These are phyloP conservation scores for Ganoderma lingzhi DNA, from an alignment of 1,284 basidiomycete species.

Conservation along the genomic window DNA sequence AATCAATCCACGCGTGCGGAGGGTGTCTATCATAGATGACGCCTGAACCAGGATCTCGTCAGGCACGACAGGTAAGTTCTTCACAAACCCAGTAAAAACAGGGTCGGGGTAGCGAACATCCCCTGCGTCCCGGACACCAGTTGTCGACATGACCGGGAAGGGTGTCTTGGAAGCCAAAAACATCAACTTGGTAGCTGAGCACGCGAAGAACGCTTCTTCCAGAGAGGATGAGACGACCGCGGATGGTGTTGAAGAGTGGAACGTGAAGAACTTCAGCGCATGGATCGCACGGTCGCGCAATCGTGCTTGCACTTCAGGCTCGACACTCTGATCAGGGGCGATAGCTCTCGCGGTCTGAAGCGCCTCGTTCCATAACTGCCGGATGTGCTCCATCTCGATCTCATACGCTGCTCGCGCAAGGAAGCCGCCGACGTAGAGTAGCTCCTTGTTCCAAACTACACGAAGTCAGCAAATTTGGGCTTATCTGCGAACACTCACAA, in stretches of 20 bases:
- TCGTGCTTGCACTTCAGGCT: slow-evolving; percentile 53
- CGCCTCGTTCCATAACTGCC: slow-evolving; percentile 62
- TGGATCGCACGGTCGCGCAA: slow-evolving; percentile 80
- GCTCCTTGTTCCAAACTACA: slow-evolving; percentile 88
- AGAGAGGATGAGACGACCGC: slow-evolving; percentile 83
- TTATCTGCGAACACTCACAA: not conserved
- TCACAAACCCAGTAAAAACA: slow-evolving; percentile 81
- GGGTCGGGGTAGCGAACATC: slow-evolving; percentile 85
- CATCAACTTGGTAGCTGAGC: slow-evolving; percentile 43
- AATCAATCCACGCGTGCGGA: slow-evolving; percentile 79
- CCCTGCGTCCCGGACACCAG: slow-evolving; percentile 76
- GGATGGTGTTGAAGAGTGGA: slow-evolving; percentile 88
- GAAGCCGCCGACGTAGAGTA: slow-evolving; percentile 86
- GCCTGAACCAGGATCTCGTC: slow-evolving; percentile 73
- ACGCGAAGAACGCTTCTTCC: slow-evolving; percentile 86
- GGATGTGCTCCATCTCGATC: slow-evolving; percentile 75
- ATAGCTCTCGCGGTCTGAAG: slow-evolving; percentile 37
- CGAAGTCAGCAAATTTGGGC: slow-evolving; percentile 1
- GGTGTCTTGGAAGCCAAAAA: slow-evolving; percentile 40
- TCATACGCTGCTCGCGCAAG: slow-evolving; percentile 89
- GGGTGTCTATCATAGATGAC: slow-evolving; percentile 66
- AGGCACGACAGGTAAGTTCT: slow-evolving; percentile 82
- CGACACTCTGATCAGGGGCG: slow-evolving; percentile 38
- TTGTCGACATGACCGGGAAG: slow-evolving; percentile 84
- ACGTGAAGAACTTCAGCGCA: slow-evolving; percentile 90